Evolutionary conservation across 2,329 filamentous ascomycete species (phyloP).

Genomic region (Xylaria sp.): DNA sequence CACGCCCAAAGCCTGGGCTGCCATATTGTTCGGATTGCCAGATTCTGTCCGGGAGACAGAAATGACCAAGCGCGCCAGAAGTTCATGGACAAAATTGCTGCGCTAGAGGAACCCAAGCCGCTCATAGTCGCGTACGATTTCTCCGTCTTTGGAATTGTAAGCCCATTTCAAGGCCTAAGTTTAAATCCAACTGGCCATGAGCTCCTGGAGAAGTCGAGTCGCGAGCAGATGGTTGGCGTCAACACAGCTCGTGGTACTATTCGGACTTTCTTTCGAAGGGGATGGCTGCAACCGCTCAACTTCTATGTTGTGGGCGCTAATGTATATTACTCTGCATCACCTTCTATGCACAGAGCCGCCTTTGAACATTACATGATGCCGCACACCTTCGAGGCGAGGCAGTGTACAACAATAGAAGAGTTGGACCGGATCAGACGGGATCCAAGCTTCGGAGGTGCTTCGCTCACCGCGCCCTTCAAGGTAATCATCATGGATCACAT

Average conservation of each 20-base stretch:
- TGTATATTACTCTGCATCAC: slow-evolving; percentile 76
- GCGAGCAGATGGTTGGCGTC: slow-evolving; percentile 58
- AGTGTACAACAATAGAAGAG: slow-evolving; percentile 69
- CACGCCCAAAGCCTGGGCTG: slow-evolving; percentile 67
- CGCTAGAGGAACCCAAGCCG: slow-evolving; percentile 59
- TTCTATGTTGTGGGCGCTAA: slow-evolving; percentile 77
- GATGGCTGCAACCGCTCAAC: slow-evolving; percentile 71
- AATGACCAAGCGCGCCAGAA: slow-evolving; percentile 59
- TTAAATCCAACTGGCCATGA: slow-evolving; percentile 65
- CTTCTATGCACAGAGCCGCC: slow-evolving; percentile 77
- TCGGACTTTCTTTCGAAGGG: slow-evolving; percentile 68
- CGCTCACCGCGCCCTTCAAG: slow-evolving; percentile 76
- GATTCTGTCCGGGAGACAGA: slow-evolving; percentile 67
- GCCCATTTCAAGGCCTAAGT: slow-evolving; percentile 57
- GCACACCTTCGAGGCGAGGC: slow-evolving; percentile 70
- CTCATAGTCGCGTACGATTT: slow-evolving; percentile 62
- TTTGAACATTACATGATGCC: slow-evolving; percentile 74
- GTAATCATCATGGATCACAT: slow-evolving; percentile 73
- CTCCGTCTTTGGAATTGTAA: slow-evolving; percentile 57
- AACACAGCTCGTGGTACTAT: slow-evolving; percentile 69
- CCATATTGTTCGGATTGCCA: slow-evolving; percentile 70
- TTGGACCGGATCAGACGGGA: slow-evolving; percentile 69
- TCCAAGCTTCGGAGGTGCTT: slow-evolving; percentile 73
- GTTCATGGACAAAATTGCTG: slow-evolving; percentile 61
- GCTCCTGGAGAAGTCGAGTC: slow-evolving; percentile 53